Base-by-base conservation (phyloP, 805 yeast genomes). In the Ogataea populi-albae region DNA sequence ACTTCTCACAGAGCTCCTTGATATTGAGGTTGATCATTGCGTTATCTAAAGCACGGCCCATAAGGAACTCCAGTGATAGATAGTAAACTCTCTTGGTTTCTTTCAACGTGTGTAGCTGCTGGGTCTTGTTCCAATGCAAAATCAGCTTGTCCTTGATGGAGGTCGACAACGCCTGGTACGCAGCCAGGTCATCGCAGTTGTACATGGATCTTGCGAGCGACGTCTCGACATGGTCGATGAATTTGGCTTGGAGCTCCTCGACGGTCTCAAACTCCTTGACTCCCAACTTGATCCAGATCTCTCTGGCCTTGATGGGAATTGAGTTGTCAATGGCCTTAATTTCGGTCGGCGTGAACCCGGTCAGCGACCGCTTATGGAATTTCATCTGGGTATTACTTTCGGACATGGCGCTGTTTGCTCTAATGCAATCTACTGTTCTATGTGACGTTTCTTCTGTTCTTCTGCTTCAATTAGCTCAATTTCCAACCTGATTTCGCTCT, bases 11-110 rank as follows among this genome's bases (percentile, higher is more conserved):
- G 34, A 75, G 62, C 24, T 71, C 78, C 59, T 87, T 81, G 34
- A 78, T 70, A 23, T 80, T 75, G 51, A 83, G 71, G 61, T 89
- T 88, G 62, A 88, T 83, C 65, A 89, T 66, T 21, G 97, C 96
- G 59, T 89, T 89, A 62, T 89, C 97, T 71, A 88, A 71, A 30
- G 96, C 96, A 54, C 96, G 76, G 29, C 97, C 97, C 95, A 88
- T 86, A 45, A 88, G 67, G 58, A 86, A 88, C 64, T 88, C 97
- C 49, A 88, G 69, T 3, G 95, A 85, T 42, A 88, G 61, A 58
- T 88, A 88, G 63, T 88, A 88, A 26, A 88, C 81, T 45, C 97
- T 71, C 65, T 88, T 88, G 32, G 83, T 85, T 55, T 85, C 94
- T 51, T 76, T 79, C 30, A 81, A 62, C 11, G 96, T 87, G 62